These are phyloP conservation scores for Cyberlindnera euphorbiae DNA, from an alignment of 805 yeast genomes.

Conservation along the genomic window DNA sequence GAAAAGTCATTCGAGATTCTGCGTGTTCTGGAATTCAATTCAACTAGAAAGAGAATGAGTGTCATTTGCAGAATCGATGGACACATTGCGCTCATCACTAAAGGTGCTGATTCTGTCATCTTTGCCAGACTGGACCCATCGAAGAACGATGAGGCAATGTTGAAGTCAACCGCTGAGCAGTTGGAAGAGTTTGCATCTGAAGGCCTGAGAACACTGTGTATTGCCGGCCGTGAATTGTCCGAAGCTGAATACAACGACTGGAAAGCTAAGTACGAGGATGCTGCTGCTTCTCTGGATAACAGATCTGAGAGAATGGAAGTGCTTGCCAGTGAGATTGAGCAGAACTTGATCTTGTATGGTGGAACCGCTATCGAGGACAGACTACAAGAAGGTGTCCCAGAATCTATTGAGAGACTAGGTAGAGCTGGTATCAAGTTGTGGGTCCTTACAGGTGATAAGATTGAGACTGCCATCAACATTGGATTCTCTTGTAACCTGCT, in stretches of 20 bases:
- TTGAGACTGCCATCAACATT: constrained; percentile 85
- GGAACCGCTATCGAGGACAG: constrained; percentile 88
- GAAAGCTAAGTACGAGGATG: constrained; percentile 58
- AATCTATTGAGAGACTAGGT: constrained; percentile 62
- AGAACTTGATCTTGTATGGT: constrained; percentile 60
- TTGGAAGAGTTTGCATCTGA: constrained; percentile 77
- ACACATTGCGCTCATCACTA: constrained; percentile 61
- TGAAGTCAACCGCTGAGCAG: constrained; percentile 65
- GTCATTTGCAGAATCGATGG: constrained; percentile 62
- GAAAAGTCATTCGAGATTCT: constrained; percentile 65
- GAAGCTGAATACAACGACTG: constrained; percentile 61
- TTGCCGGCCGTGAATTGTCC: constrained; percentile 63
- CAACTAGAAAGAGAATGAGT: constrained; percentile 85
- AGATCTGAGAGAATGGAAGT: constrained; percentile 72
- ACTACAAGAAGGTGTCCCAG: constrained; percentile 84
- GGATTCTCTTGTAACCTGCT: constrained; percentile 80
- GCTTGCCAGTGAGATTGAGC: constrained; percentile 70
- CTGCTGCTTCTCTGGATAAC: constrained; percentile 56
- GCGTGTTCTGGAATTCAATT: constrained; percentile 69
- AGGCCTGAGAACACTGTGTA: constrained; percentile 77
- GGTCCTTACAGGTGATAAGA: constrained; percentile 86
- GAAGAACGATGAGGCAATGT: constrained; percentile 41
- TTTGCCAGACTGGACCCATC: constrained; percentile 51
- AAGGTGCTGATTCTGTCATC: constrained; percentile 81
- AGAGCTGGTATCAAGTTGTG: constrained; percentile 80